Conservation (phyloP, 169 alveolate species). For the Eimeria falciformis region DNA sequence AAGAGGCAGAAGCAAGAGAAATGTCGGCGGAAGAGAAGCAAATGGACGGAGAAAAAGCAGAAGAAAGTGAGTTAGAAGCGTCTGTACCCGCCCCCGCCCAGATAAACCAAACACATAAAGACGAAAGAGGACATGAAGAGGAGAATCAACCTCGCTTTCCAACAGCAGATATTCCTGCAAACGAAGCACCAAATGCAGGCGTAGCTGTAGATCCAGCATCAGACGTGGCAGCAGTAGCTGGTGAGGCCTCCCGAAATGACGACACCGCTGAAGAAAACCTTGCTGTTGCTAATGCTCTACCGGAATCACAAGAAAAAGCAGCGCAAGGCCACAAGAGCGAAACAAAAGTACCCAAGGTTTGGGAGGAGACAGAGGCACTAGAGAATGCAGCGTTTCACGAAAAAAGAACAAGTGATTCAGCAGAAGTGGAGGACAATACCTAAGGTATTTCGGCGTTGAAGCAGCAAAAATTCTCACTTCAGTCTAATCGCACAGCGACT, state of each 20-base stretch:
- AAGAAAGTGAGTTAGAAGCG: neutral
- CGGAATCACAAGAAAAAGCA: neutral
- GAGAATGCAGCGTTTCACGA: neutral
- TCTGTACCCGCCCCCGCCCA: neutral
- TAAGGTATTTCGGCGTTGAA: no score
- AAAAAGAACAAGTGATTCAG: neutral
- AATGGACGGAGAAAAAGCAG: neutral
- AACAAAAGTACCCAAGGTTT: neutral
- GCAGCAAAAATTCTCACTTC: no score
- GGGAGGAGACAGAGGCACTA: neutral
- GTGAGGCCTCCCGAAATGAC: neutral
- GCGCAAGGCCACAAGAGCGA: neutral
- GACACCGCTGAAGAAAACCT: neutral
- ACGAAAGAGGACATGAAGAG: neutral
- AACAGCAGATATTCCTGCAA: neutral
- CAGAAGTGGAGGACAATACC: neutral
- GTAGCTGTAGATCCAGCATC: neutral
- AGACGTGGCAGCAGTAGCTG: neutral
- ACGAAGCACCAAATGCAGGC: neutral
- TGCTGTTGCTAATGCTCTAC: neutral
- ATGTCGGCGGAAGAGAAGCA: neutral
- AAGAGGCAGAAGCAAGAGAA: neutral
- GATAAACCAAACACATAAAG: neutral
- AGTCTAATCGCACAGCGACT: no score
- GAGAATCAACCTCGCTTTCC: neutral